phyloP scores from a whole-genome alignment of 306 rosid species.

The Cicer yamashitae region DNA sequence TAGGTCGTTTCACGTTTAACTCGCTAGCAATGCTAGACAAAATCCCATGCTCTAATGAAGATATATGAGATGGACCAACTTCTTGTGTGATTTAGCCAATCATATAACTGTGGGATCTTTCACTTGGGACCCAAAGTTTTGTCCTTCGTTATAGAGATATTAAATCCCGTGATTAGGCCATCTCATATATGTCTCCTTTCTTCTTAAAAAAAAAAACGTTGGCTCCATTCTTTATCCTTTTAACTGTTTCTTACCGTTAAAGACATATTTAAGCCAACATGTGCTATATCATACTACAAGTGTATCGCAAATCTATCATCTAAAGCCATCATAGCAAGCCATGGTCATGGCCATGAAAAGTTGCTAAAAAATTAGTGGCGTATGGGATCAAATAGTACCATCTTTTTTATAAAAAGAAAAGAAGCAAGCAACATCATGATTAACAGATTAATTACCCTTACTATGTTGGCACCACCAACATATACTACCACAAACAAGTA shows the following conservation, averaged over 20 bases:
- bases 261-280: slow-evolving; percentile 40
- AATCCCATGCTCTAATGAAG: slow-evolving; percentile 16
- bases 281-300: slow-evolving; percentile 30
- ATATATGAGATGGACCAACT: slow-evolving; percentile 1
- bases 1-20: slow-evolving; percentile 53
- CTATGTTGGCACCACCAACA: too few species aligned
- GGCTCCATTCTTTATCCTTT: slow-evolving; percentile 1
- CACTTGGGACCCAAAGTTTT: slow-evolving; percentile 40
- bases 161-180: slow-evolving; percentile 18
- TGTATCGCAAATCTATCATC: slow-evolving; percentile 15
- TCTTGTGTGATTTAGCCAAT: slow-evolving; percentile 38
- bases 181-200: slow-evolving; percentile 28
- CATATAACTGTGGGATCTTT: slow-evolving; percentile 7
- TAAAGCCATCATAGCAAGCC: slow-evolving; percentile 26
- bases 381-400: slow-evolving; percentile 34
- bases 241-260: slow-evolving; percentile 25
- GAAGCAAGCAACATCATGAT: too few species aligned
- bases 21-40: slow-evolving; percentile 37
- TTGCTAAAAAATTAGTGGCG: neutral
- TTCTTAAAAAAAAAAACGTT: neutral
- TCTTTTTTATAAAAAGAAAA: neutral
- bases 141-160: slow-evolving; percentile 2
- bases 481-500: too few species aligned
- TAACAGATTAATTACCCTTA: too few species aligned
- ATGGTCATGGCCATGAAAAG: slow-evolving; percentile 8